Conservation (phyloP, 345 rosid species). For the Lepidium didymum region DNA sequence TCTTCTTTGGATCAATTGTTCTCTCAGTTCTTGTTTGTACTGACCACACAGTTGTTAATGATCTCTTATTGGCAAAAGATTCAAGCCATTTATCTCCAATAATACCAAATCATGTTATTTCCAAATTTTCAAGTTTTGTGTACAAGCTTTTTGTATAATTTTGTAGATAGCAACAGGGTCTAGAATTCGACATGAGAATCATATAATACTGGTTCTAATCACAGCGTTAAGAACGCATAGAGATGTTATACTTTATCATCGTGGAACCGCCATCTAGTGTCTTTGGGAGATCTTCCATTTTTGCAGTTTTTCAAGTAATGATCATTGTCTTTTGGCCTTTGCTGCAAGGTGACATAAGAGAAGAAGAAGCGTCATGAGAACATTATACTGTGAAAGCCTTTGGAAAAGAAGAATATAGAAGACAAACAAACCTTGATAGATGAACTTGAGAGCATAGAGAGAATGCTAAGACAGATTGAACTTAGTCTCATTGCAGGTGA, state of each 20-base stretch:
- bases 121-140: background rate
- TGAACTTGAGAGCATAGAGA: slow-evolving; percentile 97
- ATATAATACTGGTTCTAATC: slow-evolving; percentile 2
- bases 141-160: background rate
- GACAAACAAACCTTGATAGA: slow-evolving; percentile 59
- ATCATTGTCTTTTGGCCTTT: slow-evolving; percentile 95
- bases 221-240: background rate
- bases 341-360: slow-evolving; percentile 39
- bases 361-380: background rate
- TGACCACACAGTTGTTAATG: background rate
- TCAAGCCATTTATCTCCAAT: background rate
- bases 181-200: slow-evolving; percentile 13
- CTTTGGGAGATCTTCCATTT: slow-evolving; percentile 93
- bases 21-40: slow-evolving; percentile 17
- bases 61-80: background rate
- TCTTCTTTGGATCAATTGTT: slow-evolving; percentile 6
- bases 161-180: slow-evolving; percentile 16
- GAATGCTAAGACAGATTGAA: slow-evolving; percentile 95
- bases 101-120: slow-evolving; percentile 2
- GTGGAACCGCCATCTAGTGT: slow-evolving; percentile 99
- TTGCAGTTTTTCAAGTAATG: slow-evolving; percentile 92
- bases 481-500: slow-evolving; percentile 97
- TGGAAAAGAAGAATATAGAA: background rate
- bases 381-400: background rate
- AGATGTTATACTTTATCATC: slow-evolving; percentile 74